A percentile compares a stretch with the other conserved stretches of the same genome.
phyloP scores from a whole-genome alignment of 2,329 filamentous ascomycete species.

The Paramyrothecium sp. region DNA sequence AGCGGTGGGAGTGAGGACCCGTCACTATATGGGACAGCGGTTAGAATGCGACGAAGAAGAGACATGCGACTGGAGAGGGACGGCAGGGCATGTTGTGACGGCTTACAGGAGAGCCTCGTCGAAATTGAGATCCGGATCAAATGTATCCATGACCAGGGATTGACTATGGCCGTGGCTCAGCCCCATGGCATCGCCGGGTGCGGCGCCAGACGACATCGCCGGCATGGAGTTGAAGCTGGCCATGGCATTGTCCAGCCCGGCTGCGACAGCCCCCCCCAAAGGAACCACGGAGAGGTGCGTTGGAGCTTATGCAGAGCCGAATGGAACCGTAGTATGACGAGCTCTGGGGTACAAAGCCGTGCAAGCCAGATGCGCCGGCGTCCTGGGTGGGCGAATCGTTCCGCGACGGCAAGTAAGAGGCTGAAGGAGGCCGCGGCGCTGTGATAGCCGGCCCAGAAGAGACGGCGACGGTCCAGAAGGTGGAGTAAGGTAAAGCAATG shows the following conservation, averaged over 20 bases:
- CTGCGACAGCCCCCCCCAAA: background rate
- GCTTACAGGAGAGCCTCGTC: conserved; percentile 58
- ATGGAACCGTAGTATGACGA: no score
- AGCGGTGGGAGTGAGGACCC: conserved; percentile 30
- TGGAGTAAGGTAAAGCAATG: no score
- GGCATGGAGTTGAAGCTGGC: conserved; percentile 57
- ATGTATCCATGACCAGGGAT: conserved; percentile 46
- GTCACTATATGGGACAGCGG: conserved; percentile 23
- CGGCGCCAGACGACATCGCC: conserved; percentile 43
- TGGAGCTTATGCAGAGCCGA: no score
- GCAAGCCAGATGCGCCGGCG: no score
- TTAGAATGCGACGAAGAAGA: background rate
- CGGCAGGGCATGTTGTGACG: background rate
- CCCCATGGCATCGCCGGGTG: conserved; percentile 43
- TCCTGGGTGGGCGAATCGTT: no score
- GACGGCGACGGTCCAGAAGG: no score
- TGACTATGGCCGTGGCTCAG: conserved; percentile 39
- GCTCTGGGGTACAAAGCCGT: no score
- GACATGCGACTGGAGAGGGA: background rate
- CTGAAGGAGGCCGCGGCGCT: no score
- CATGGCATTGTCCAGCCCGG: conserved; percentile 47
- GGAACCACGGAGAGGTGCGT: no score
- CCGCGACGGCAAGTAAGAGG: no score
- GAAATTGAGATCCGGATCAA: conserved; percentile 52
- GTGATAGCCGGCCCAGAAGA: no score